Evolutionary conservation across 176 grass and related monocot species (phyloP).

Genomic region (Phragmites australis): DNA sequence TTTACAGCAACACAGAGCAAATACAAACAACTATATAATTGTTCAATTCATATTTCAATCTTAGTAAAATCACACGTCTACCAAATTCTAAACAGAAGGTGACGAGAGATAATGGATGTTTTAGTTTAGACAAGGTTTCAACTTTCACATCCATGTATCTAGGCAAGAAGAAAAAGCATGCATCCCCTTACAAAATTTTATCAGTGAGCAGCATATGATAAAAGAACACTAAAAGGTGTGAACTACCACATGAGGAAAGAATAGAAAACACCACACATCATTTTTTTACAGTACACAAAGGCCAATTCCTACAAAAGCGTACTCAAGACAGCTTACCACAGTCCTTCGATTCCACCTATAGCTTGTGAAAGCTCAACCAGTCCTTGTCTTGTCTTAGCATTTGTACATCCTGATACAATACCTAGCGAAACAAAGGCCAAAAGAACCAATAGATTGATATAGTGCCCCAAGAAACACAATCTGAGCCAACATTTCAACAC

Average conservation of each 20-base stretch:
- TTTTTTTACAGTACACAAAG: not conserved
- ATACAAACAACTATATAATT: not conserved
- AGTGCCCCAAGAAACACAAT: constrained; percentile 9
- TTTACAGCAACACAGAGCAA: constrained; percentile 19
- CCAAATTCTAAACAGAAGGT: not conserved
- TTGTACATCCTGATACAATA: constrained; percentile 53
- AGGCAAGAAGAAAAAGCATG: constrained; percentile 17
- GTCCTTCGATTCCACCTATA: constrained; percentile 57
- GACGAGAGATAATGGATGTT: not conserved
- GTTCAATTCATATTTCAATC: not conserved
- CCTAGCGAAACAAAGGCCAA: constrained; percentile 41
- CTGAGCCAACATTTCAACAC: not conserved
- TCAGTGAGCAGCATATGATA: not conserved
- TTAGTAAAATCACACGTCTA: not conserved
- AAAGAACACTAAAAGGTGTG: not conserved
- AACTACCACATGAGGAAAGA: not conserved
- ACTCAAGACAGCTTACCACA: constrained; percentile 47
- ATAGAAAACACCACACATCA: not conserved
- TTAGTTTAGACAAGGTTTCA: constrained; percentile 16
- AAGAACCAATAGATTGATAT: constrained; percentile 22
- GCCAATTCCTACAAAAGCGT: constrained; percentile 20
- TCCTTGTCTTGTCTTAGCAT: constrained; percentile 43
- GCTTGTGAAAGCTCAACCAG: constrained; percentile 60
- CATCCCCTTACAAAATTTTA: constrained; percentile 11
- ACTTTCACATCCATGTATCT: not conserved